These are phyloP conservation scores for Rubia tinctorum DNA, from an alignment of 305 asterid genomes.

Conservation along the genomic window DNA sequence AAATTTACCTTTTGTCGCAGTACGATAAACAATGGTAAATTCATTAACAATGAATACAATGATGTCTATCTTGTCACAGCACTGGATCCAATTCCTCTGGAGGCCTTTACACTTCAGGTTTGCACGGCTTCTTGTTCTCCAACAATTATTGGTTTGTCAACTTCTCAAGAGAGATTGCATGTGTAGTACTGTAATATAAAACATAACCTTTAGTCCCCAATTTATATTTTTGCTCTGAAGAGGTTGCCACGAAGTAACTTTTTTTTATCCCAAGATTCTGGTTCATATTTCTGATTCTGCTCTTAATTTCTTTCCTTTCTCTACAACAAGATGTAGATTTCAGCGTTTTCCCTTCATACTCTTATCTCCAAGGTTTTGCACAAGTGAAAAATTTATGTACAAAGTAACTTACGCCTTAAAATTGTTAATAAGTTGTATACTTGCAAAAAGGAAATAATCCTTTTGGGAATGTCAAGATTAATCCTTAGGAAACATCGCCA, in stretches of 20 bases:
- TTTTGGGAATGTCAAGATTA: not conserved
- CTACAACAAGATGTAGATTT: not conserved
- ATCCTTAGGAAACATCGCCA: not conserved
- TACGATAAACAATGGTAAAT: slow-evolving; percentile 65
- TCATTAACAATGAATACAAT: slow-evolving; percentile 80
- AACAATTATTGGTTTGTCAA: not conserved
- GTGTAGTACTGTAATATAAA: not conserved
- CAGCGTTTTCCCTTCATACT: not conserved
- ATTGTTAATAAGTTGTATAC: not conserved
- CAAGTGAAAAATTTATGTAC: not conserved
- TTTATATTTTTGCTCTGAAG: not conserved
- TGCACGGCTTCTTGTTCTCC: slow-evolving; percentile 13
- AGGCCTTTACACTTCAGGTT: slow-evolving; percentile 97
- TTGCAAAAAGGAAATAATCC: not conserved
- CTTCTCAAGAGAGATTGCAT: not conserved
- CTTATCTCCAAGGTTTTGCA: not conserved
- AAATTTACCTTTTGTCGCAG: slow-evolving; percentile 46
- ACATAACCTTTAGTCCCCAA: not conserved
- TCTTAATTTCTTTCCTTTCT: not conserved
- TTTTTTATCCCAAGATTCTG: not conserved
- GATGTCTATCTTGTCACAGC: slow-evolving; percentile 96
- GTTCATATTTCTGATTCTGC: not conserved
- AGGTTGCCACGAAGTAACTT: not conserved
- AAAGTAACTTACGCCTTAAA: not conserved
- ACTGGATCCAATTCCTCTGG: slow-evolving; percentile 84